Evolutionary conservation across 1,284 basidiomycete genomes (phyloP).

Genomic region (Ustilago vetiveriae): DNA sequence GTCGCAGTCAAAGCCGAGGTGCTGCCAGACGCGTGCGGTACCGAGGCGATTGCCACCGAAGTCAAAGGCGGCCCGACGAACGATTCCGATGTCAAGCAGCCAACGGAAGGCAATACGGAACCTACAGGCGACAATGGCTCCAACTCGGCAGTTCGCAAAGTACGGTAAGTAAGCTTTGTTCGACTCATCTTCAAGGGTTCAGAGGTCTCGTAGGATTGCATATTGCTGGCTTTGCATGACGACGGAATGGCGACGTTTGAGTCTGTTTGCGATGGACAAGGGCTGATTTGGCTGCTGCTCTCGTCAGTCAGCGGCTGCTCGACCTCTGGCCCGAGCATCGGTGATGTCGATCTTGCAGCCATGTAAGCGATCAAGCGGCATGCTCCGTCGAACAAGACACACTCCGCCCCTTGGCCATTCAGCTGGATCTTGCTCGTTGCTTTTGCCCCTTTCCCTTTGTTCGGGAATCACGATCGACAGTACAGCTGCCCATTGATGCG

Average conservation of each 20-base stretch:
- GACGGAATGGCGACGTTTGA: not conserved
- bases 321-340: too few species aligned
- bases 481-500: not conserved
- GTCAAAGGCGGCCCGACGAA: not conserved
- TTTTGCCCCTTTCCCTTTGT: not conserved
- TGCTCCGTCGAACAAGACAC: too few species aligned
- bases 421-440: too few species aligned
- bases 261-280: too few species aligned
- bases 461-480: not conserved
- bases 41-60: not conserved
- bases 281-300: too few species aligned
- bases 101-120: not conserved
- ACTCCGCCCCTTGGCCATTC: too few species aligned
- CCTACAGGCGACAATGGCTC: not conserved
- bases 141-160: conserved; percentile 28
- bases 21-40: not conserved
- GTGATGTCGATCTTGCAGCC: too few species aligned
- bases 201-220: too few species aligned
- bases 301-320: too few species aligned
- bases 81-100: not conserved
- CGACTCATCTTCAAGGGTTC: not conserved
- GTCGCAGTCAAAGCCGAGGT: not conserved
- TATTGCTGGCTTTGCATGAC: too few species aligned
- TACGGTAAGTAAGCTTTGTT: conserved; percentile 20
- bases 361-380: too few species aligned